These are phyloP conservation scores for Lunasporangiospora selenospora DNA, from an alignment of 192 early-diverging fungal species.

Conservation along the genomic window DNA sequence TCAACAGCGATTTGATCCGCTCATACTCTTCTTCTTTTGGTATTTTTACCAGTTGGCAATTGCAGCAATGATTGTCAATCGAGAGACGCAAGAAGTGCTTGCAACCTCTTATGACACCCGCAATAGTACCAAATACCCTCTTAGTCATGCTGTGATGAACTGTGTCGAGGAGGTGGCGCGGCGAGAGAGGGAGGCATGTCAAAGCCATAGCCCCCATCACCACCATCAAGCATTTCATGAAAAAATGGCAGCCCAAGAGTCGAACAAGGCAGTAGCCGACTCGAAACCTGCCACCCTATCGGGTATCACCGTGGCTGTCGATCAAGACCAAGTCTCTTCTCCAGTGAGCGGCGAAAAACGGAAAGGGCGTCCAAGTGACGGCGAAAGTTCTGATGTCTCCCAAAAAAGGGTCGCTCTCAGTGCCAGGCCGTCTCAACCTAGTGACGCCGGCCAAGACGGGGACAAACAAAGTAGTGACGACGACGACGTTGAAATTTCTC, in stretches of 20 bases:
- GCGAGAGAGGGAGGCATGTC: conserved; percentile 51
- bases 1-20: neutral
- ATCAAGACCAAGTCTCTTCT: neutral
- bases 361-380: conserved; percentile 13
- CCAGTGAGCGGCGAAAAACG: conserved; percentile 30
- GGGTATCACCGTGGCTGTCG: too few relatives aligned
- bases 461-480: conserved; percentile 1
- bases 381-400: neutral
- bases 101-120: conserved; percentile 59
- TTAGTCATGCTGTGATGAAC: conserved; percentile 84
- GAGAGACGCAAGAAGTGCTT: conserved; percentile 53
- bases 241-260: neutral
- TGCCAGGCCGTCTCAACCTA: too few relatives aligned
- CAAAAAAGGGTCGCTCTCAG: neutral
- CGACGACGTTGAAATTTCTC: neutral
- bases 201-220: neutral
- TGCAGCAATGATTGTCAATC: conserved; percentile 63
- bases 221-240: conserved; percentile 6
- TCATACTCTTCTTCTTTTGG: neutral
- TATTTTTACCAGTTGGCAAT: conserved; percentile 35
- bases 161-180: conserved; percentile 72
- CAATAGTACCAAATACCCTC: conserved; percentile 58
- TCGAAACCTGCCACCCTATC: too few relatives aligned
- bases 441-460: too few relatives aligned
- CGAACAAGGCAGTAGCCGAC: neutral